These are phyloP conservation scores for Aspergillus conjunctus DNA, from an alignment of 495 filamentous ascomycete genomes.

Conservation along the genomic window DNA sequence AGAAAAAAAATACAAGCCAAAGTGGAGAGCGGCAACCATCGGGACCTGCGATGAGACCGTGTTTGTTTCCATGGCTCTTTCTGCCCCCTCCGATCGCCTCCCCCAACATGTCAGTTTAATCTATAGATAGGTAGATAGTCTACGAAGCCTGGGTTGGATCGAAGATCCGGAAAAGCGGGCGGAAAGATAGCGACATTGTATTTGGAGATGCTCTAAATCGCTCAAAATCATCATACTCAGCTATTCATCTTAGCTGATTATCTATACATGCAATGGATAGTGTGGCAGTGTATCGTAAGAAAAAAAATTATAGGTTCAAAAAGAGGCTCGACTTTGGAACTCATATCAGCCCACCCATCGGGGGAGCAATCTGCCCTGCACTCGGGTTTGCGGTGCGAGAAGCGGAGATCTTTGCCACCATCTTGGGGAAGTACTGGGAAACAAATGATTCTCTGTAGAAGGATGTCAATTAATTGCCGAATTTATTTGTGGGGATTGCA, in stretches of 20 bases:
- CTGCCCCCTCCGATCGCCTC: neutral
- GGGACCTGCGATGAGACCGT: neutral
- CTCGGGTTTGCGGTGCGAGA: neutral
- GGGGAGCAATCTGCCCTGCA: neutral
- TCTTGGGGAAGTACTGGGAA: slow-evolving; percentile 54
- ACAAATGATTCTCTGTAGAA: slow-evolving; percentile 48
- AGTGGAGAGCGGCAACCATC: slow-evolving; percentile 5
- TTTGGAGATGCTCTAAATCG: no score
- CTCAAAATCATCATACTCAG: neutral
- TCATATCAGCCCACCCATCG: neutral
- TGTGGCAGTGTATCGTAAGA: neutral
- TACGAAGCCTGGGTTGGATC: neutral
- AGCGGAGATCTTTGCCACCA: slow-evolving; percentile 43
- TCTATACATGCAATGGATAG: neutral
- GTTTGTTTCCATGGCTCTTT: no score
- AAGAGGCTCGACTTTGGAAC: neutral
- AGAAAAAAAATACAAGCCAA: neutral
- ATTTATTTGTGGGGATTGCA: neutral
- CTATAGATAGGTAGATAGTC: neutral
- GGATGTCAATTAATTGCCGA: slow-evolving; percentile 19
- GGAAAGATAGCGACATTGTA: no score
- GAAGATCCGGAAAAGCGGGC: no score
- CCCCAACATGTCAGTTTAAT: no score
- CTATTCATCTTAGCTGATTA: neutral
- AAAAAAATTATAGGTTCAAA: neutral